phyloP scores from a whole-genome alignment of 768 basidiomycete species.

The Gelatoporia subvermispora region DNA sequence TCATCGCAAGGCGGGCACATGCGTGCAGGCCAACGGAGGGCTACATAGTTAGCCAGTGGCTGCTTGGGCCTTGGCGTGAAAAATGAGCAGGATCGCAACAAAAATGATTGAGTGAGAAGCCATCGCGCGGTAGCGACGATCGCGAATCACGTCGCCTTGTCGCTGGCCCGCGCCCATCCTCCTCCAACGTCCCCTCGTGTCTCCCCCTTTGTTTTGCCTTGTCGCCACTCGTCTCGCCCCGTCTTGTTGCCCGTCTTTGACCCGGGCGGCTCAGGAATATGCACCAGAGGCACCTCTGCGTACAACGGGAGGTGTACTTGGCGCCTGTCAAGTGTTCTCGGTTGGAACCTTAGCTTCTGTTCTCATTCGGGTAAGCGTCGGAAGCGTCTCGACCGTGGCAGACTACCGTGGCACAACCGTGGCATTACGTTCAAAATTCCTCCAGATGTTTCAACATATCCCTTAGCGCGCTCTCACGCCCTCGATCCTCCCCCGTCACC shows the following conservation, averaged over 20 bases:
- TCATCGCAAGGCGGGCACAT: neutral
- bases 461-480: constrained; percentile 11
- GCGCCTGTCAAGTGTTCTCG: constrained; percentile 1
- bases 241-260: no score
- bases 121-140: constrained; percentile 16
- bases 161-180: constrained; percentile 2
- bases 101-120: constrained; percentile 13
- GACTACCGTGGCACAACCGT: no score
- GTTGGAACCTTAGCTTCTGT: constrained; percentile 7
- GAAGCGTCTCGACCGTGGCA: constrained; percentile 15
- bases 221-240: no score
- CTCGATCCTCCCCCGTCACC: neutral
- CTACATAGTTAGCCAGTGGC: no score
- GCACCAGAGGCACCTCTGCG: neutral
- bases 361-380: constrained; percentile 18
- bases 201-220: no score
- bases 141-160: constrained; percentile 18
- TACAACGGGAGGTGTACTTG: neutral
- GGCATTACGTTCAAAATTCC: constrained; percentile 3
- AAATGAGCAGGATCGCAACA: constrained; percentile 15
- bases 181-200: no score
- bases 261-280: no score
- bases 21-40: neutral
- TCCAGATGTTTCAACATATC: constrained; percentile 15
- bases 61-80: constrained; percentile 3